Base-by-base conservation (phyloP, 768 basidiomycete species). In the Lactarius pseudohatsudake region DNA sequence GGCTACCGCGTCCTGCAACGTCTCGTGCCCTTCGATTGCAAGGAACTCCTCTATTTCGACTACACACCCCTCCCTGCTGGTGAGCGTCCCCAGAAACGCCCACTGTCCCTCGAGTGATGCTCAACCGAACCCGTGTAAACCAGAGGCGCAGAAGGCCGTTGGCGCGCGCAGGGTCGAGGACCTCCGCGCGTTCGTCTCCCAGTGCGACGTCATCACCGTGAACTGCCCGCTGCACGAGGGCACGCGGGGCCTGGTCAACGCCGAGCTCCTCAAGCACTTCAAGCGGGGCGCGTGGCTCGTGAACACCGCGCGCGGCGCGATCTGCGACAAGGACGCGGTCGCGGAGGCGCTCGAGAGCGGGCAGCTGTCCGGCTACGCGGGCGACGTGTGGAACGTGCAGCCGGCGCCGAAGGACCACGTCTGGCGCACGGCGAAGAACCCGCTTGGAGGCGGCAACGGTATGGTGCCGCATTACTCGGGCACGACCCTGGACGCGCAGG, bases 271-370 rank as follows among this genome's bases (percentile, higher is more conserved):
- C 71, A 84, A 84, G 76, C 90, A 92, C 79, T 90, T 96, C 84
- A 96, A 96, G 84, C 47, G 54, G 22, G 94, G 92, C 58, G 85
- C 93, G 18, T 94, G 90, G 90, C 85, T 96, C 72, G 89, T 96
- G 74, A 96, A 96, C 84, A 94, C 92, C 34, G 92, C 92, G 60
- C 91, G 93, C 71, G 94, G 94, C 54, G 94, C 94, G 50, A 94
- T 96, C 72, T 93, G 91, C 75, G 88, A 92, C 78, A 86, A 86
- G 70, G 86, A 93, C 68, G 92, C 86, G 53, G 88, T 96, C 66
- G 87, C 88, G 4, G 86, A 75, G 0, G 92, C 94, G 15, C 75
- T 96, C 64, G 81, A 85, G 79, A 86, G 83, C 61, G 94, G 94
- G 20, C 90, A 92, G 36, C 76, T 96, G 68, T 76, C 79, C 63